Conservation (phyloP, 2,329 filamentous ascomycete species). For the Fusarium sp. region DNA sequence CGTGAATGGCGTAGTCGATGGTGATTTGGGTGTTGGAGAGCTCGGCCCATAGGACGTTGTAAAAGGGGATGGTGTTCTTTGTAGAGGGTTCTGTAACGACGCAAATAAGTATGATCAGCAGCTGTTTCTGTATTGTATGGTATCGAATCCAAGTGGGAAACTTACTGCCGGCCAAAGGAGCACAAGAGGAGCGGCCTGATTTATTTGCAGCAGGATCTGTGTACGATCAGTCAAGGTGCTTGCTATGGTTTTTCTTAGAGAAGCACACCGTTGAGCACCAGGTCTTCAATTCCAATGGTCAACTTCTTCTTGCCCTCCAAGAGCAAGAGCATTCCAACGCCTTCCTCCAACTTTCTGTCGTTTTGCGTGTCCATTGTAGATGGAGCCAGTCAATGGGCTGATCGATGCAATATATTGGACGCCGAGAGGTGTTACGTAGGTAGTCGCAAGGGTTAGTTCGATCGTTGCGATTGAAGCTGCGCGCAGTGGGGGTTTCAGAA, state of each 20-base stretch:
- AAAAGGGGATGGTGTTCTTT: slow-evolving; percentile 73
- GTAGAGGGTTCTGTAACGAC: slow-evolving; percentile 41
- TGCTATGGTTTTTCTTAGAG: slow-evolving; percentile 15
- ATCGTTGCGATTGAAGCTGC: slow-evolving; percentile 8
- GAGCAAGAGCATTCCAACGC: slow-evolving; percentile 48
- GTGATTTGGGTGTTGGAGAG: slow-evolving; percentile 70
- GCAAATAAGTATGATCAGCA: slow-evolving; percentile 13
- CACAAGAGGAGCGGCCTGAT: slow-evolving; percentile 42
- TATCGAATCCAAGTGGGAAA: background rate
- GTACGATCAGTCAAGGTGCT: slow-evolving; percentile 32
- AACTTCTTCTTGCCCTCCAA: slow-evolving; percentile 52
- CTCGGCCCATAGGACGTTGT: slow-evolving; percentile 87
- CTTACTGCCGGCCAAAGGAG: slow-evolving; percentile 39
- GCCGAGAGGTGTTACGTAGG: slow-evolving; percentile 5
- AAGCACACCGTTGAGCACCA: slow-evolving; percentile 54
- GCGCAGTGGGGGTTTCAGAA: background rate
- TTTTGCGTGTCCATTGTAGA: slow-evolving; percentile 21
- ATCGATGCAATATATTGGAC: background rate
- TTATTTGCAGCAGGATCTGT: slow-evolving; percentile 44
- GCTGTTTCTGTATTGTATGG: background rate
- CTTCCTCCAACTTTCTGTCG: slow-evolving; percentile 40
- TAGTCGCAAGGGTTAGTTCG: slow-evolving; percentile 6
- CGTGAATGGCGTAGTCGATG: slow-evolving; percentile 78
- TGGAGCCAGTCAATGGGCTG: background rate
- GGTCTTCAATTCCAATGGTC: slow-evolving; percentile 50